Evolutionary conservation across 2,329 filamentous ascomycete genomes (phyloP).

Genomic region (Calonectria pseudoreteaudii): DNA sequence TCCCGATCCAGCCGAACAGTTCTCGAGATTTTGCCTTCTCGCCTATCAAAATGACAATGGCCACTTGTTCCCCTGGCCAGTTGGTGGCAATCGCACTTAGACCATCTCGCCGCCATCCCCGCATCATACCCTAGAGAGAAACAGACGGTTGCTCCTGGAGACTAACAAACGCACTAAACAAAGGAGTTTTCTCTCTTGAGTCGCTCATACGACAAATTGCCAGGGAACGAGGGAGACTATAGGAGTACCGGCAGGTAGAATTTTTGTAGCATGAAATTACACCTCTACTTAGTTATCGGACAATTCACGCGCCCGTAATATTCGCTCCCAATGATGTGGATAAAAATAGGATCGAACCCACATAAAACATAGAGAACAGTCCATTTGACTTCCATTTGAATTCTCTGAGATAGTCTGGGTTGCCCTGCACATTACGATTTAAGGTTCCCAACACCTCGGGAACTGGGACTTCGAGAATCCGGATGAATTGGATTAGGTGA

Average conservation of each 20-base stretch:
- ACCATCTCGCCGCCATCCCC: neutral
- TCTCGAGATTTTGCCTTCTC: neutral
- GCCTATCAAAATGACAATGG: neutral
- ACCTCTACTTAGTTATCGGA: neutral
- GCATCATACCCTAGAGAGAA: constrained; percentile 3
- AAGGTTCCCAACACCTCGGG: neutral
- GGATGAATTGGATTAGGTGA: neutral
- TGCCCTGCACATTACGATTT: neutral
- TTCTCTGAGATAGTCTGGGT: neutral
- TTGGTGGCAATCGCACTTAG: neutral
- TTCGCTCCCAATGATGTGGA: neutral
- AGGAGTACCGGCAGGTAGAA: neutral
- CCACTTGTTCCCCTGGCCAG: neutral
- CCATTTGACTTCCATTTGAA: neutral
- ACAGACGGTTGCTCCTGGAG: neutral
- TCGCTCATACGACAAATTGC: neutral
- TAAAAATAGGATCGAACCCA: constrained; percentile 13
- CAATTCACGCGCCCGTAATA: neutral
- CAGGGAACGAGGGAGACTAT: neutral
- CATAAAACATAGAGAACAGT: neutral
- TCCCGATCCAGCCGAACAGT: neutral
- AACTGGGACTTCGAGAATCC: neutral
- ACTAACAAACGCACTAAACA: neutral
- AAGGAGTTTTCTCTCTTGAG: neutral
- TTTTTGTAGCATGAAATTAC: neutral